Evolutionary conservation across 352 stramenopile genomes (phyloP), one percentile per base, ranked within the genome.

Genomic region (Detonula confervacea): DNA sequence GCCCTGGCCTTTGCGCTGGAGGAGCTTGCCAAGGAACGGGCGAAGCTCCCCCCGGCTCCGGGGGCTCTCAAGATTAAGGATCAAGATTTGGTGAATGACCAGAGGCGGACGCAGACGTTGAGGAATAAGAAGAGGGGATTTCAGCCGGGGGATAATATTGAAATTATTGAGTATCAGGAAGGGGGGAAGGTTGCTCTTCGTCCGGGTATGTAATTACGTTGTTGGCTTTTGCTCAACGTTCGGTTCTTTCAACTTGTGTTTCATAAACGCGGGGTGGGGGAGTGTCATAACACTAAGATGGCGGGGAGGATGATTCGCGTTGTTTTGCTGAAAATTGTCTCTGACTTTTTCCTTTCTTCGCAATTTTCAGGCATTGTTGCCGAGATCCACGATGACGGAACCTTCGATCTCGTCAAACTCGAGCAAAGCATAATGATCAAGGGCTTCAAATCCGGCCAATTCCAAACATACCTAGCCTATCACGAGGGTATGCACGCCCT

Each of bases 111-210:
- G n/a, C n/a, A n/a, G n/a, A n/a, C n/a, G n/a, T n/a, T n/a, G n/a
- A n/a, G n/a, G n/a, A n/a, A n/a, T n/a, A n/a, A n/a, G n/a, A n/a
- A n/a, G n/a, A 55, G 46, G 24, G 9, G 14, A 12, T 42, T 42
- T 46, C 54, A 42, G 25, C 54, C 54, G 54, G 54, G 54, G 7
- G 54, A 63, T 12, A 63, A 30, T 25, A 63, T 63, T 46, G 54
- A 63, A 18, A 63, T 63, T 46, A 63, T 63, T 25, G 54, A 63
- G 22, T 30, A 63, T 25, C 20, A 63, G 2, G 24, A 63, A 12
- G 54, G 54, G 12, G 54, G 4, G 24, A 63, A 63, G 54, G 25
- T 63, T 22, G 54, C 54, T 42, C 35, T 63, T 42, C 54, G 54
- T 16, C 46, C 46, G 5, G 46, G 46, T 55, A 20, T 29, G 46